Conservation (phyloP, 2,329 filamentous ascomycete species). For the Hypoxylon sp. region DNA sequence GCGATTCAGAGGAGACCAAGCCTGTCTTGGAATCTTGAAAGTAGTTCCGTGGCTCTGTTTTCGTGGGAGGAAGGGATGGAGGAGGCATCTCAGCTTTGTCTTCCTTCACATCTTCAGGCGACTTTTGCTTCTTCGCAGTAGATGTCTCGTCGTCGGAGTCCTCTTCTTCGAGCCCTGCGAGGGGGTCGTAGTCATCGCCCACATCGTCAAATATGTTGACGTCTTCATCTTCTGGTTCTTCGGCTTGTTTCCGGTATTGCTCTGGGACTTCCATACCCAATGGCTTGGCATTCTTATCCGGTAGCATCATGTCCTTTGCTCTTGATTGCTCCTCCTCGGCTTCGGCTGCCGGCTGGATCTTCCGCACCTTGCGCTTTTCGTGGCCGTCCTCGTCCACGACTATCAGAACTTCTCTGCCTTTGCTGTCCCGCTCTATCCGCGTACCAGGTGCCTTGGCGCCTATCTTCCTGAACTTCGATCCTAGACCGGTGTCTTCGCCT, state of each 20-base stretch:
- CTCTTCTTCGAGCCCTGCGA: slow-evolving; percentile 63
- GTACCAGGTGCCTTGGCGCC: slow-evolving; percentile 62
- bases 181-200: slow-evolving; percentile 72
- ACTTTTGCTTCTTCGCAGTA: slow-evolving; percentile 33
- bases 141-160: slow-evolving; percentile 47
- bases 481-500: slow-evolving; percentile 59
- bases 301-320: slow-evolving; percentile 55
- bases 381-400: slow-evolving; percentile 72
- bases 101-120: slow-evolving; percentile 34
- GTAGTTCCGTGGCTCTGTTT: slow-evolving; percentile 62
- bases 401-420: slow-evolving; percentile 69
- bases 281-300: slow-evolving; percentile 63
- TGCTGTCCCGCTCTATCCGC: slow-evolving; percentile 67
- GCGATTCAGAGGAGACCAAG: slow-evolving; percentile 61
- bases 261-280: slow-evolving; percentile 73
- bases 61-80: slow-evolving; percentile 51
- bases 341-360: slow-evolving; percentile 51
- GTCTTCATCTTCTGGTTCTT: slow-evolving; percentile 62
- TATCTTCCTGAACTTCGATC: slow-evolving; percentile 71
- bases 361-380: slow-evolving; percentile 70
- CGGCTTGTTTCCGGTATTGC: slow-evolving; percentile 58
- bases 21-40: slow-evolving; percentile 66
- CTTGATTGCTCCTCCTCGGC: slow-evolving; percentile 47
- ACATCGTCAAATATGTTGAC: slow-evolving; percentile 72
- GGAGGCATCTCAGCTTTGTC: slow-evolving; percentile 53